These are phyloP conservation scores for Eutrema yunnanense DNA, from an alignment of 345 rosid species.

Conservation along the genomic window DNA sequence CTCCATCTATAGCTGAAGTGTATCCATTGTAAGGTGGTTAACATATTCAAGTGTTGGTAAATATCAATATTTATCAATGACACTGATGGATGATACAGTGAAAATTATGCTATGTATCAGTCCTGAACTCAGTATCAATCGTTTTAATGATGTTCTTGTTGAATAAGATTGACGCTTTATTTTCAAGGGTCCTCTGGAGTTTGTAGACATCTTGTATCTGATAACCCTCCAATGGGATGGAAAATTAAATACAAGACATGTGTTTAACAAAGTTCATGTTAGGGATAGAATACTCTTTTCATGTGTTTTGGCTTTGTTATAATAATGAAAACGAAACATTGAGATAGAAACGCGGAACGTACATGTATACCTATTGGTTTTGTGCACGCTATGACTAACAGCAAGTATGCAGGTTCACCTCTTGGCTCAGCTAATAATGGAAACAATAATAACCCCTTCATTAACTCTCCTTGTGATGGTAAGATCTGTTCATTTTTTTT, in stretches of 20 bases:
- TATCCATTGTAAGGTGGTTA: background rate
- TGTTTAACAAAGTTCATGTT: background rate
- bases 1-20: background rate
- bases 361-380: background rate
- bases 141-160: background rate
- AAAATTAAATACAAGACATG: background rate
- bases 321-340: background rate
- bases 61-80: background rate
- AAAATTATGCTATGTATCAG: background rate
- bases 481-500: background rate
- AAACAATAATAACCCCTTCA: background rate
- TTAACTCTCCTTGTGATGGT: slow-evolving; percentile 18
- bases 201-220: background rate
- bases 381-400: slow-evolving; percentile 3
- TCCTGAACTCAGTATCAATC: background rate
- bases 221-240: background rate
- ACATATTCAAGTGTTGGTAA: background rate
- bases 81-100: background rate
- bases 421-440: slow-evolving; percentile 13
- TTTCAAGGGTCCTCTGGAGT: background rate
- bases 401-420: slow-evolving; percentile 18
- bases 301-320: background rate
- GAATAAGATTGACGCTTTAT: background rate
- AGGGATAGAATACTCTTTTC: background rate
- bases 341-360: background rate